Evolutionary conservation across 345 rosid species (phyloP), one percentile per base, ranked within the genome.

Genomic region (Eucalyptus regnans): DNA sequence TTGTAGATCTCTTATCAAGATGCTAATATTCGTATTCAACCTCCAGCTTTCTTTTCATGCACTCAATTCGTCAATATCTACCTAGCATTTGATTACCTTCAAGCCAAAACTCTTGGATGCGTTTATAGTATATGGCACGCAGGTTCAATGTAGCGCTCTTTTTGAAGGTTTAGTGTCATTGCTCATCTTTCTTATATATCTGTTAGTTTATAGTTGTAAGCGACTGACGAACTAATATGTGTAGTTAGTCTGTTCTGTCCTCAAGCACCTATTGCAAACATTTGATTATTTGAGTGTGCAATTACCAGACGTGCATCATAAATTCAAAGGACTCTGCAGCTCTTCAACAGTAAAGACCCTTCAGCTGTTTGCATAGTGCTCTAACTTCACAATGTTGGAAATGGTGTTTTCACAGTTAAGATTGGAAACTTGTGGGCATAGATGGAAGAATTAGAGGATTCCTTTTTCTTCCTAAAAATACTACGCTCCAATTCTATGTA

Each of bases 311-410:
- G 91, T 95, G 96, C 99, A 23, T 91, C 96, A 4, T 96, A 95
- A 88, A 94, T 97, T 91, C 94, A 95, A n/a, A 97, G 99, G 98
- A 84, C 93, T 66, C 90, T 95, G 90, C 93, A 96, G 89, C 96
- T 98, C 92, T 90, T 54, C 87, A 97, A 86, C 89, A 98, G 98
- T 97, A 92, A 91, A 86, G 51, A 62, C 88, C 33, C 37, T 52
- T 56, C 60, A 15, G 49, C 7, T 62, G 51, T 12, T 25, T 80
- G 14, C n/a, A 50, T 33, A 15, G 52, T 44, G 31, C 27, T 1
- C 22, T 13, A 27, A 49, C 20, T 7, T 37, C 8, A 9, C 29
- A 50, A 37, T 88, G 46, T 41, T 23, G 33, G 31, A 29, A 49
- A n/a, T 86, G 29, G n/a, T 37, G 44, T 31, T 37, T 37, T 37